phyloP scores from a whole-genome alignment of 2,329 filamentous ascomycete genomes.

The Tolypocladium amazonense region DNA sequence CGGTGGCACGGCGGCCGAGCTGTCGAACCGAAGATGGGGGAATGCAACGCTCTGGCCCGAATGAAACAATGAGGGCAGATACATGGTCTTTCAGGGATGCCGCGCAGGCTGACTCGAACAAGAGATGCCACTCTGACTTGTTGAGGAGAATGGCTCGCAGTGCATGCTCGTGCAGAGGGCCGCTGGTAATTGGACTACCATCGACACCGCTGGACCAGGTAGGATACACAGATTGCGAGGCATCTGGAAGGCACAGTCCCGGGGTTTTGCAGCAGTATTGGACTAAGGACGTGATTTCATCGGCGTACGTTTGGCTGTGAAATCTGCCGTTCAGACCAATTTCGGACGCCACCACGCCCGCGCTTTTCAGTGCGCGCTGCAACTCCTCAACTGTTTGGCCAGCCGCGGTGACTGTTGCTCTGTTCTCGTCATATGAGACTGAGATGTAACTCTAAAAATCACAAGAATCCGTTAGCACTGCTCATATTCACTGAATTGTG shows the following conservation, averaged over 20 bases:
- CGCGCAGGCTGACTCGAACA: not conserved
- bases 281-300: not conserved
- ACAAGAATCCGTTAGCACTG: not conserved
- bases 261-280: not conserved
- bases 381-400: not conserved
- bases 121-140: not conserved
- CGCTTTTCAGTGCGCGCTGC: not conserved
- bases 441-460: not conserved
- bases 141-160: not conserved
- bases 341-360: not conserved
- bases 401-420: not conserved
- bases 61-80: not conserved
- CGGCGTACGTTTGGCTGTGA: not conserved
- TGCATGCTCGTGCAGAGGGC: not conserved
- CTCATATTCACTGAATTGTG: not conserved
- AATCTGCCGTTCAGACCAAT: not conserved
- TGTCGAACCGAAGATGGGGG: not conserved
- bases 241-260: not conserved
- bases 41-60: not conserved
- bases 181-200: not conserved
- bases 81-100: not conserved
- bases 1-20: not conserved
- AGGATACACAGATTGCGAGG: not conserved
- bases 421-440: not conserved
- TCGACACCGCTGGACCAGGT: not conserved